These are phyloP conservation scores for Pythium volutum DNA, from an alignment of 352 stramenopile genomes.

Conservation along the genomic window DNA sequence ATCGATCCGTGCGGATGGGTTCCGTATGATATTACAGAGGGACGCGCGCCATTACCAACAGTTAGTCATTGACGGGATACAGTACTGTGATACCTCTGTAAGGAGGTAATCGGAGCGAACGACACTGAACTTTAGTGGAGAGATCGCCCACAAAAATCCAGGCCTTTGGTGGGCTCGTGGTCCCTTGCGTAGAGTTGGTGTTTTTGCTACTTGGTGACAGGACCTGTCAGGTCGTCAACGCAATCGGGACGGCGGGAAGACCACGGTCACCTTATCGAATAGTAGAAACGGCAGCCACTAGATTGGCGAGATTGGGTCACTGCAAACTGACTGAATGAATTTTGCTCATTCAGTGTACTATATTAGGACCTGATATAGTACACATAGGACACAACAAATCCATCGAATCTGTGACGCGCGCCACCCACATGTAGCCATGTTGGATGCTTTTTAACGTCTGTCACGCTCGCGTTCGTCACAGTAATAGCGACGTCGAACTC, in stretches of 20 bases:
- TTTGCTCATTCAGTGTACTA: neutral
- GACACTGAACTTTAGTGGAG: neutral
- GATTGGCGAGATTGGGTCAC: no score
- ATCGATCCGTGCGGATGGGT: neutral
- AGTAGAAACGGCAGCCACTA: no score
- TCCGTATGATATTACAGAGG: conserved; percentile 3
- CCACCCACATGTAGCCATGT: neutral
- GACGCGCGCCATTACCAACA: neutral
- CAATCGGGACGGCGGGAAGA: no score
- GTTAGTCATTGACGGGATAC: no score
- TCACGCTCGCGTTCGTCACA: conserved; percentile 1
- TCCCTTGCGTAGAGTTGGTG: no score
- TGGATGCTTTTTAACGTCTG: no score
- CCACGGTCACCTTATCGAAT: no score
- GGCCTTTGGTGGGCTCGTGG: no score
- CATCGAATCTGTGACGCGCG: conserved; percentile 16
- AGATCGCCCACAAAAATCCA: neutral
- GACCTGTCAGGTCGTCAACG: no score
- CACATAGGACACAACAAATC: neutral
- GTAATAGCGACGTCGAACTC: conserved; percentile 2
- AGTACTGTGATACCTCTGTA: neutral
- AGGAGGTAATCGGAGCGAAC: neutral
- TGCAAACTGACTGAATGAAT: no score
- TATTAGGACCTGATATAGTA: neutral
- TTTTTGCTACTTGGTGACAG: no score